Evolutionary conservation across 23 red algal species (phyloP).

Genomic region (Gracilariopsis chorda): DNA sequence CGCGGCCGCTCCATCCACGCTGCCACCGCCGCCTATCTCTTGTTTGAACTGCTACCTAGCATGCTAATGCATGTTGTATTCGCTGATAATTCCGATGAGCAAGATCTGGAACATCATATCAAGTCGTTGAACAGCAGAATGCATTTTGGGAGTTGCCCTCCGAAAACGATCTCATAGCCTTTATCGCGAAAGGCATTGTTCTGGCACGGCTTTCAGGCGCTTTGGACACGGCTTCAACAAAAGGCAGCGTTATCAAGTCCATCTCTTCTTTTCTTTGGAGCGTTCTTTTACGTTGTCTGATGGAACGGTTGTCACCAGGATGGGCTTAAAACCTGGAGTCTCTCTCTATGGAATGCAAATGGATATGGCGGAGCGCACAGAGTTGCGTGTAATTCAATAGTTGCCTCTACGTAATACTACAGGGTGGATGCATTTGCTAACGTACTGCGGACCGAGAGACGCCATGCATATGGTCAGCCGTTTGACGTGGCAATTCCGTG

Average conservation of each 20-base stretch:
- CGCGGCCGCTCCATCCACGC: slow-evolving; percentile 78
- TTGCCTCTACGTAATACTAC: too few relatives aligned
- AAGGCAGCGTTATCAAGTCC: slow-evolving; percentile 42
- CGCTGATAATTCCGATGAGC: slow-evolving; percentile 10
- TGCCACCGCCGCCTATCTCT: slow-evolving; percentile 8
- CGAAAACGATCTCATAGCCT: slow-evolving; percentile 51
- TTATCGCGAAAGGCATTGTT: slow-evolving; percentile 74
- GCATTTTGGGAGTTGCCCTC: slow-evolving; percentile 19
- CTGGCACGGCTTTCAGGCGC: slow-evolving; percentile 63
- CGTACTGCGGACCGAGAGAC: too few relatives aligned
- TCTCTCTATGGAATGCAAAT: too few relatives aligned
- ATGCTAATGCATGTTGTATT: slow-evolving; percentile 28
- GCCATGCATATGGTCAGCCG: too few relatives aligned
- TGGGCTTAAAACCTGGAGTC: slow-evolving; percentile 67
- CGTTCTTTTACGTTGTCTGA: slow-evolving; percentile 34
- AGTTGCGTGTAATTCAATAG: too few relatives aligned
- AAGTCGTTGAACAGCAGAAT: slow-evolving; percentile 66
- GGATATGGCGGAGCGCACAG: too few relatives aligned
- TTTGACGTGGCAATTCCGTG: too few relatives aligned
- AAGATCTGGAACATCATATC: slow-evolving; percentile 44
- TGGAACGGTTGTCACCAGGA: slow-evolving; percentile 39
- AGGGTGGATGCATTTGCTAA: too few relatives aligned
- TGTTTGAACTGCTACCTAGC: slow-evolving; percentile 29
- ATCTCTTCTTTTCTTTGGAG: slow-evolving; percentile 6
- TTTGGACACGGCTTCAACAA: slow-evolving; percentile 37